Evolutionary conservation across 768 basidiomycete genomes (phyloP).

Genomic region (Lyophyllum semitale): DNA sequence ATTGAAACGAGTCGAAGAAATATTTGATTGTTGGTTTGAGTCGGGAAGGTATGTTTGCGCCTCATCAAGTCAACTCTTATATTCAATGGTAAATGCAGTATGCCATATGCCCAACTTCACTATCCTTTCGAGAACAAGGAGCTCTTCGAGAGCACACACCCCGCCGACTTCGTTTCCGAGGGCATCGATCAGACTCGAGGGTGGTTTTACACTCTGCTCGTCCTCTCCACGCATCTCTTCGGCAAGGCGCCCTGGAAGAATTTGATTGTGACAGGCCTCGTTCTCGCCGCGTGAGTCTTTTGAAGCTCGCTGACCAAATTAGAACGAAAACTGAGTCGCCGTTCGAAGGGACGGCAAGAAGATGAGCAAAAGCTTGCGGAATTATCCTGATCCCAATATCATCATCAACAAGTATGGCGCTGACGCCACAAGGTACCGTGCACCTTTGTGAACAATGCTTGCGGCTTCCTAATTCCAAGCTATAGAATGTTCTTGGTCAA

Average conservation of each 20-base stretch:
- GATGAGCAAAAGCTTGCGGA: conserved; percentile 97
- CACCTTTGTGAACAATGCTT: neutral
- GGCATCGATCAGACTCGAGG: conserved; percentile 99
- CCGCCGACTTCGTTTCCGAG: conserved; percentile 96
- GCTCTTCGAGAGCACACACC: conserved; percentile 80
- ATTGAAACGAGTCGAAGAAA: conserved; percentile 91
- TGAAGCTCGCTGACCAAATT: neutral
- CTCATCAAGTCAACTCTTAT: neutral
- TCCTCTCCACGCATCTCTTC: conserved; percentile 94
- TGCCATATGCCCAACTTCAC: conserved; percentile 97
- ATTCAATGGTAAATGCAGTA: conserved; percentile 51
- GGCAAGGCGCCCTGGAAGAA: conserved; percentile 97
- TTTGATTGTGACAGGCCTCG: conserved; percentile 92
- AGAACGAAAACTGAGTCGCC: conserved; percentile 1
- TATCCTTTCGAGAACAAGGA: conserved; percentile 99
- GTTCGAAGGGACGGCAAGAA: conserved; percentile 88
- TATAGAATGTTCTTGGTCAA: conserved; percentile 96
- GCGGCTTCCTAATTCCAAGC: conserved; percentile 1
- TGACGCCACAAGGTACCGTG: conserved; percentile 80
- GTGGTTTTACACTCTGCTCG: conserved; percentile 99
- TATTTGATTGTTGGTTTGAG: conserved; percentile 99
- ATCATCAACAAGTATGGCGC: conserved; percentile 92
- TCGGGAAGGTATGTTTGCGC: conserved; percentile 78
- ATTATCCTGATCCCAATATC: conserved; percentile 94
- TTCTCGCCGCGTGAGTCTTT: conserved; percentile 81